Percentiles rank a stretch among this genome's conserved stretches.
Conservation (phyloP, 352 stramenopile genomes). For the Globisporangium orthogonon region DNA sequence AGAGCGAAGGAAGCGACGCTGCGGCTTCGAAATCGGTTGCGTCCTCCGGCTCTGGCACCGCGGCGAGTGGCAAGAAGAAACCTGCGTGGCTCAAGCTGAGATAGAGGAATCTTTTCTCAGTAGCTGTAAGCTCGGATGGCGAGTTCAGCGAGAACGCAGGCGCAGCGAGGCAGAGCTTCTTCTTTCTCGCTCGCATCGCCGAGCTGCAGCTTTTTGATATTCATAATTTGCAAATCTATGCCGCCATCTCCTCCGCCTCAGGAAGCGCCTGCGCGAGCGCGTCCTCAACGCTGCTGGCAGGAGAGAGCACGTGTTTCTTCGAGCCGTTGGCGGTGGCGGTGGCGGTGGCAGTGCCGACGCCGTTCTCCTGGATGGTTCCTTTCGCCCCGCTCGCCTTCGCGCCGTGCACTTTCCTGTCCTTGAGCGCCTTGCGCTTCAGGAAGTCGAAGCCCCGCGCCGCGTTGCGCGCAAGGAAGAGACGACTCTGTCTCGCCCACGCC, state of each 20-base stretch:
- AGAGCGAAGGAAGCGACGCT: slow-evolving; percentile 11
- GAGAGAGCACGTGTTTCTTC: slow-evolving; percentile 3
- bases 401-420: slow-evolving; percentile 23
- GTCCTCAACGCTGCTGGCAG: not conserved
- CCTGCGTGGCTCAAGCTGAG: slow-evolving; percentile 69
- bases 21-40: slow-evolving; percentile 25
- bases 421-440: slow-evolving; percentile 52
- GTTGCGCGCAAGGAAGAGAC: slow-evolving; percentile 58
- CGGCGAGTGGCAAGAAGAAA: slow-evolving; percentile 57
- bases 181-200: not conserved
- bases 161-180: not conserved
- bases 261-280: not conserved
- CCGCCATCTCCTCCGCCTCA: not conserved
- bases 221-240: slow-evolving; percentile 4
- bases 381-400: not conserved
- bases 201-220: not conserved
- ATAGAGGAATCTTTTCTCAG: not conserved
- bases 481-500: slow-evolving; percentile 38
- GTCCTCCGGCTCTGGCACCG: slow-evolving; percentile 13
- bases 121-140: not conserved
- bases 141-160: not conserved
- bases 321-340: not conserved
- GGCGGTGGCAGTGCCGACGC: not conserved
- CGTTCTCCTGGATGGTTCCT: slow-evolving; percentile 8
- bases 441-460: slow-evolving; percentile 67